phyloP scores from a whole-genome alignment of 352 stramenopile species.

The Plasmopara halstedii region DNA sequence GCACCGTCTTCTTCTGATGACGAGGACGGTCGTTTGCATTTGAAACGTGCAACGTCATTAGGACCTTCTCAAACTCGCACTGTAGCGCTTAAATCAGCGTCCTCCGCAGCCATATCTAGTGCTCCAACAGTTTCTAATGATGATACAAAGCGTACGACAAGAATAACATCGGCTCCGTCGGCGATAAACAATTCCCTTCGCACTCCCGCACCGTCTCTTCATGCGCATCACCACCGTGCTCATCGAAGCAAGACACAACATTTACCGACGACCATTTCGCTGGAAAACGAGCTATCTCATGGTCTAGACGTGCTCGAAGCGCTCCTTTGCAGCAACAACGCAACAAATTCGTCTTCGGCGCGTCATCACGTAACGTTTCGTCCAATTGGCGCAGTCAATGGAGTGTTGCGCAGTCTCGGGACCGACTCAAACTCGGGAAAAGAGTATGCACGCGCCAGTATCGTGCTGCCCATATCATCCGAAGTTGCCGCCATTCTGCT shows the following conservation, averaged over 20 bases:
- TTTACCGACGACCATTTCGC: conserved; percentile 52
- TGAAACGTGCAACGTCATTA: conserved; percentile 19
- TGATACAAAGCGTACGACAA: conserved; percentile 12
- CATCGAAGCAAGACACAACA: conserved; percentile 43
- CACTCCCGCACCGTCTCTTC: not conserved
- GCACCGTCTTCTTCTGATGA: conserved; percentile 14
- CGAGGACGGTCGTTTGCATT: conserved; percentile 14
- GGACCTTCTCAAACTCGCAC: conserved; percentile 8
- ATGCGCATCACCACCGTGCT: conserved; percentile 11
- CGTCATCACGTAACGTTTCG: conserved; percentile 50
- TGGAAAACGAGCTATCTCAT: conserved; percentile 71
- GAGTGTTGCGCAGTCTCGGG: conserved; percentile 56
- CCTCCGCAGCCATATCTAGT: conserved; percentile 3
- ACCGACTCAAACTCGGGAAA: conserved; percentile 28
- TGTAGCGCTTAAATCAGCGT: conserved; percentile 14
- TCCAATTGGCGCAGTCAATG: conserved; percentile 39
- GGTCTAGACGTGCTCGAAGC: conserved; percentile 58
- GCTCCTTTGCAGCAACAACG: conserved; percentile 32
- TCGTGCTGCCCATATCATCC: conserved; percentile 55
- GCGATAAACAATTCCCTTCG: conserved; percentile 4
- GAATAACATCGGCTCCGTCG: conserved; percentile 20
- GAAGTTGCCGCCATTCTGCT: conserved; percentile 60
- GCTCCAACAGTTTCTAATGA: not conserved
- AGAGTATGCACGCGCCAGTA: conserved; percentile 50
- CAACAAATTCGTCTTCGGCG: conserved; percentile 7